These are phyloP conservation scores for Nakazawaea molendinolei DNA, from an alignment of 805 yeast genomes.

Conservation along the genomic window DNA sequence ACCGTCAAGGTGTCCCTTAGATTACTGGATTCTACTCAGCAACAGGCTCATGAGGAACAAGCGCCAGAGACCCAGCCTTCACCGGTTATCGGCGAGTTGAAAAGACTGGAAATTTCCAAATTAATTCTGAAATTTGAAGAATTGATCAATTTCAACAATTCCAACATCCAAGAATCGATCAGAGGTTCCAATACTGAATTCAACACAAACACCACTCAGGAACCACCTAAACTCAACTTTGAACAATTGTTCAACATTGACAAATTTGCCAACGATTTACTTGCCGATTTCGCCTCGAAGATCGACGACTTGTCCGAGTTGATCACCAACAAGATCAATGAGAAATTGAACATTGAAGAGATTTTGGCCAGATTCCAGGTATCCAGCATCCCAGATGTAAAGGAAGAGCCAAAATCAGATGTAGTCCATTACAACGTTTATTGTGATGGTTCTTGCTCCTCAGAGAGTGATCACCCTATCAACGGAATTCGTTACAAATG, in stretches of 20 bases:
- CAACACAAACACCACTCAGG: not conserved
- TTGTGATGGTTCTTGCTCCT: conserved; percentile 26
- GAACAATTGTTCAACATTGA: conserved; percentile 8
- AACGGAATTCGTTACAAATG: conserved; percentile 45
- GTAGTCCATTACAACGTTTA: conserved; percentile 17
- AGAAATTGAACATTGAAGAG: not conserved
- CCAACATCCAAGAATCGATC: conserved; percentile 2
- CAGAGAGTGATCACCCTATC: conserved; percentile 23
- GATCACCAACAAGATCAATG: conserved; percentile 6
- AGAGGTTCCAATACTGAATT: not conserved
- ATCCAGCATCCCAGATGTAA: not conserved
- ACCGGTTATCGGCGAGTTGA: conserved; percentile 6
- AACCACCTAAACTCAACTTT: not conserved
- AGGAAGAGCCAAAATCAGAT: not conserved
- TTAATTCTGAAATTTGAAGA: conserved; percentile 12
- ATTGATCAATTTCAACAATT: conserved; percentile 8
- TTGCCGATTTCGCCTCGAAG: conserved; percentile 3
- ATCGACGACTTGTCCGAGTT: conserved; percentile 7
- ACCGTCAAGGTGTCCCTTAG: conserved; percentile 28
- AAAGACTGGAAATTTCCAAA: conserved; percentile 9
- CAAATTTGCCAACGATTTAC: conserved; percentile 3
- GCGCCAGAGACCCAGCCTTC: no score
- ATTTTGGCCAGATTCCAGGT: not conserved
- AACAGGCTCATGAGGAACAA: no score
- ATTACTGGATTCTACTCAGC: no score